Evolutionary conservation across 2,329 filamentous ascomycete genomes (phyloP), one percentile per base, ranked within the genome.

Genomic region (Westerdykella sp.): DNA sequence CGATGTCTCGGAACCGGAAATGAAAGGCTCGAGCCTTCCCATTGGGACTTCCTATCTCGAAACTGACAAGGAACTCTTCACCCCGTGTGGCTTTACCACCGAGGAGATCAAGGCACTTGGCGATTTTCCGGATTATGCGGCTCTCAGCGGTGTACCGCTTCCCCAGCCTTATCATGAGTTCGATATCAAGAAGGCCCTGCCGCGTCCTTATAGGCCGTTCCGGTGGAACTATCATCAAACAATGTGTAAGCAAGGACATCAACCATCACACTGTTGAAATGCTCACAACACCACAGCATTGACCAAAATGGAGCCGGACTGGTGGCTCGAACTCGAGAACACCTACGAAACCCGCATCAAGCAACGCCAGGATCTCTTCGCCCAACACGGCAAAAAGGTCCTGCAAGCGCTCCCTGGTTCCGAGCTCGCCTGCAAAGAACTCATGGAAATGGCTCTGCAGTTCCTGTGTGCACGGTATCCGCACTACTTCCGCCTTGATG

Each of bases 151-250:
- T 5, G 82, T 94, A 4, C 84, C 85, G 1, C 67, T 84, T 37
- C 88, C 88, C 0, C 50, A 71, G 7, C 73, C 84, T 0, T 82
- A 85, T 43, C 55, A 62, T 1, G 71, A 77, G 4, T 93, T 93
- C 59, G 72, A 87, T 49, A 80, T 89, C 42, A 68, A 75, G 12
- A 85, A 73, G 49, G 87, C 87, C 1, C 56, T 75, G 9, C 78
- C 87, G 1, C 74, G 88, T 44, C 87, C 87, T 0, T 94, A 90
- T 60, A 75, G 88, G 34, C 88, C 88, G 0, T 85, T 94, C 35
- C 69, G 88, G 55, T 94, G 88, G 88, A 72, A 76, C 0, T 95
- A 94, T 59, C 86, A 93, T 60, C 88, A 95, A 60, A 94, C 87
- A 0, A 94, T 95, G 88, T 86, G 87, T 91, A 77, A 55, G 83